Evolutionary conservation across 2,329 filamentous ascomycete genomes (phyloP).

Genomic region (Stromatinia cepivora): DNA sequence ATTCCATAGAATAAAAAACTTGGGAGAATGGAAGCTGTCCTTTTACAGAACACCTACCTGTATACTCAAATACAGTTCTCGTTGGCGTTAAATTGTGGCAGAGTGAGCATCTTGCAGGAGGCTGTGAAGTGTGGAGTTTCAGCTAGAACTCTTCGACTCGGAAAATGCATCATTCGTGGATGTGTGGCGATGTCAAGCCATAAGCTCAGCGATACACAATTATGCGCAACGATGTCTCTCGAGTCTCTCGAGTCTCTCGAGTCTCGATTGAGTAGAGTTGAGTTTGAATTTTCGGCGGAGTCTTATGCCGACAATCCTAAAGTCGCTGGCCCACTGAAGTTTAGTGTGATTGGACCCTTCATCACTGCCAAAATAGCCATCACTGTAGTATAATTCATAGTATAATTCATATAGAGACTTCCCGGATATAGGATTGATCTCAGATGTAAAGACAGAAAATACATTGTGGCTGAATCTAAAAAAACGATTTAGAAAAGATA

Average conservation of each 20-base stretch:
- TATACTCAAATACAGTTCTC: background rate
- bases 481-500: background rate
- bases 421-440: background rate
- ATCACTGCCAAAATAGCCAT: background rate
- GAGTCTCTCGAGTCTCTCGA: too few relatives aligned
- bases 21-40: background rate
- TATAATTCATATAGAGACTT: background rate
- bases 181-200: background rate
- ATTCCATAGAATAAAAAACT: background rate
- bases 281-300: background rate
- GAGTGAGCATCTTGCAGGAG: slow-evolving; percentile 9
- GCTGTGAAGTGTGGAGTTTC: slow-evolving; percentile 3
- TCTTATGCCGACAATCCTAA: background rate
- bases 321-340: background rate
- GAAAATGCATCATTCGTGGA: slow-evolving; percentile 3
- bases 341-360: background rate
- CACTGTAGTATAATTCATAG: background rate
- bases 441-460: too few relatives aligned
- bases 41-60: background rate
- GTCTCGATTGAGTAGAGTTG: background rate
- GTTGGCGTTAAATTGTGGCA: slow-evolving; percentile 2
- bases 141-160: background rate
- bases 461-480: background rate
- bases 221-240: background rate
- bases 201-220: background rate